A percentile compares a stretch with the other conserved stretches of the same genome.
Conservation (phyloP, 257 asterid species). For the Gentiana straminea region DNA sequence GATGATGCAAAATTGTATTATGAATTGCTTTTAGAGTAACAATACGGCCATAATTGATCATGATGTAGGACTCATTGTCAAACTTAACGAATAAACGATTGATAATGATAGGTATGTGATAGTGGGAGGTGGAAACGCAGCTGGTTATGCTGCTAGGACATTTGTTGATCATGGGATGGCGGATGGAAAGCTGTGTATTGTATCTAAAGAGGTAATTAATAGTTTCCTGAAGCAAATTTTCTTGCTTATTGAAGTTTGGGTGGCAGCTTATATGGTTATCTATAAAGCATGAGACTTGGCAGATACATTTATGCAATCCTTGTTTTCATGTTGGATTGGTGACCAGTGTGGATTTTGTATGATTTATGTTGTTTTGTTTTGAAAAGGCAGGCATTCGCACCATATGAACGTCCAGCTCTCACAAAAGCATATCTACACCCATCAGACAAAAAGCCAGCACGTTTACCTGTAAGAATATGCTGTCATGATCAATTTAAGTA, state of each 20-base stretch:
- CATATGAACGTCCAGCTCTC: slow-evolving; percentile 95
- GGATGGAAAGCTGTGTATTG: slow-evolving; percentile 87
- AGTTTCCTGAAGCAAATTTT: not conserved
- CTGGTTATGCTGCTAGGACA: slow-evolving; percentile 90
- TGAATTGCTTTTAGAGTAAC: too few relatives aligned
- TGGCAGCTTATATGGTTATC: too few relatives aligned
- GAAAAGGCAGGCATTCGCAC: slow-evolving; percentile 63
- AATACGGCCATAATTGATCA: too few relatives aligned
- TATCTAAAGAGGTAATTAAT: slow-evolving; percentile 71
- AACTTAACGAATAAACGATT: not conserved
- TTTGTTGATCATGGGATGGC: slow-evolving; percentile 87
- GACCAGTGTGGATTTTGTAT: too few relatives aligned
- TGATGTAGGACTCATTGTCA: too few relatives aligned
- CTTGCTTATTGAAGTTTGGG: too few relatives aligned
- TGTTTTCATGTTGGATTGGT: not conserved
- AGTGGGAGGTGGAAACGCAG: slow-evolving; percentile 93
- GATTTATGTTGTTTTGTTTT: slow-evolving; percentile 2
- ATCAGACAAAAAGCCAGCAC: slow-evolving; percentile 86
- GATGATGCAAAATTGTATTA: too few relatives aligned
- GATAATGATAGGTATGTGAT: slow-evolving; percentile 53
- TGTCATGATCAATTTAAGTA: too few relatives aligned
- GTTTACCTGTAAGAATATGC: slow-evolving; percentile 60
- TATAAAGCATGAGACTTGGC: too few relatives aligned
- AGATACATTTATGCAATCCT: too few relatives aligned
- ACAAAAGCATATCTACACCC: slow-evolving; percentile 88